These are phyloP conservation scores for Diversispora epigaea DNA, from an alignment of 192 early-diverging fungal genomes.

Conservation along the genomic window DNA sequence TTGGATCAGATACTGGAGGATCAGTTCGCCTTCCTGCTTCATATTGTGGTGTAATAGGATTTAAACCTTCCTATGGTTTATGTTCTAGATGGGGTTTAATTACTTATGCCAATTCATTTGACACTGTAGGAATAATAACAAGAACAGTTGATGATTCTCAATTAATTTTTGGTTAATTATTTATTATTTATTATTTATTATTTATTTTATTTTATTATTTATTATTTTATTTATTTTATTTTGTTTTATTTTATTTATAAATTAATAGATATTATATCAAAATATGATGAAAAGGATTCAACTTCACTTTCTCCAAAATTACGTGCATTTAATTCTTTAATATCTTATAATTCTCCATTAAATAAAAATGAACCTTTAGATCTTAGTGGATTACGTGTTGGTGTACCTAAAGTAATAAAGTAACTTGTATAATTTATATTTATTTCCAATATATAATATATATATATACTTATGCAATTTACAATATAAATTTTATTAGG, in stretches of 20 bases:
- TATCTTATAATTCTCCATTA: not conserved
- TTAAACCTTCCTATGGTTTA: constrained; percentile 90
- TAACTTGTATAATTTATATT: constrained; percentile 24
- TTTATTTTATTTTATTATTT: too few species aligned
- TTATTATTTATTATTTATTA: not conserved
- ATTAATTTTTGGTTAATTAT: constrained; percentile 56
- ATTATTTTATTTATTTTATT: too few species aligned
- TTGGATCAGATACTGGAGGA: constrained; percentile 95
- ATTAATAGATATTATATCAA: constrained; percentile 53
- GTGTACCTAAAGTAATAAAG: constrained; percentile 55
- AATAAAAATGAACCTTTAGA: constrained; percentile 25
- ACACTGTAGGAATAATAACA: constrained; percentile 83
- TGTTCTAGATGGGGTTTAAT: constrained; percentile 83
- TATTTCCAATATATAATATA: not conserved
- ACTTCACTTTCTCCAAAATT: constrained; percentile 56
- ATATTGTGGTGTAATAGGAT: constrained; percentile 90
- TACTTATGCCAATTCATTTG: constrained; percentile 83
- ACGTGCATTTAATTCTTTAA: constrained; percentile 34
- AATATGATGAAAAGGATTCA: constrained; percentile 60
- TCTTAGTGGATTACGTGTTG: constrained; percentile 56
- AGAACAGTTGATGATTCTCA: constrained; percentile 56
- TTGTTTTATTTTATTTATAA: too few species aligned
- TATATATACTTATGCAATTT: not conserved
- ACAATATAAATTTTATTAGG: constrained; percentile 35
- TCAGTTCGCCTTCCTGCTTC: constrained; percentile 91